Conservation (phyloP, 2,329 filamentous ascomycete genomes). For the Bipolaris gigantea region DNA sequence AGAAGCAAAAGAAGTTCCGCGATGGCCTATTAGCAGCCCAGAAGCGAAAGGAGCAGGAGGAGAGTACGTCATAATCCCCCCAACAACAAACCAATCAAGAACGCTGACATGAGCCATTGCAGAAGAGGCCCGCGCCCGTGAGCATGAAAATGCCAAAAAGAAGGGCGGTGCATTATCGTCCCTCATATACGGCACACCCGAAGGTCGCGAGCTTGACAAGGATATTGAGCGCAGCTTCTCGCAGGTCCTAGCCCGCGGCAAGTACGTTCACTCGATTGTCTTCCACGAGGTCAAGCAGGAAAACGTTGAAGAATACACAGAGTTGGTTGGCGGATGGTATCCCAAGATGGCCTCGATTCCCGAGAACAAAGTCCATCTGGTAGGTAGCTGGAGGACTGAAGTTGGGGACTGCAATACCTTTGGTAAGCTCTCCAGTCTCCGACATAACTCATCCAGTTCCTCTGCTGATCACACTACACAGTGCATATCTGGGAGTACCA, state of each 20-base stretch:
- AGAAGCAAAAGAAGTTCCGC: slow-evolving; percentile 83
- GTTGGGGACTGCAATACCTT: slow-evolving; percentile 98
- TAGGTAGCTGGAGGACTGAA: slow-evolving; percentile 97
- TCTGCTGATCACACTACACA: slow-evolving; percentile 46
- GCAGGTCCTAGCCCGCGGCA: slow-evolving; percentile 89
- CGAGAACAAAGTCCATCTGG: slow-evolving; percentile 92
- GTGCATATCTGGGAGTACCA: slow-evolving; percentile 99
- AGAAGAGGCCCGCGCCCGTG: slow-evolving; percentile 60
- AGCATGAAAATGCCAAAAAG: slow-evolving; percentile 63
- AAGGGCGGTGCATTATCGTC: slow-evolving; percentile 72
- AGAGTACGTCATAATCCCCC: slow-evolving; percentile 68
- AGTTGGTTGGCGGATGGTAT: slow-evolving; percentile 89
- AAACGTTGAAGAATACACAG: slow-evolving; percentile 91
- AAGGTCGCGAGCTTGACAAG: slow-evolving; percentile 89
- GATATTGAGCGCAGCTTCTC: slow-evolving; percentile 97
- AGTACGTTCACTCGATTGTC: slow-evolving; percentile 98
- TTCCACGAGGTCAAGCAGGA: slow-evolving; percentile 95
- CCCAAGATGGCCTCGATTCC: slow-evolving; percentile 80
- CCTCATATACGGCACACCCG: slow-evolving; percentile 95
- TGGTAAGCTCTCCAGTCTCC: slow-evolving; percentile 58
- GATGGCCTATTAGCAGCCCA: slow-evolving; percentile 75
- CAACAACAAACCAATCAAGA: slow-evolving; percentile 43
- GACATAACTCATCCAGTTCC: not conserved
- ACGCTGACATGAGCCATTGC: slow-evolving; percentile 51
- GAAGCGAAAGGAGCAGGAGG: slow-evolving; percentile 76